Evolutionary conservation across 73 alveolate genomes (phyloP).

Genomic region (Paramecium octaurelia): DNA sequence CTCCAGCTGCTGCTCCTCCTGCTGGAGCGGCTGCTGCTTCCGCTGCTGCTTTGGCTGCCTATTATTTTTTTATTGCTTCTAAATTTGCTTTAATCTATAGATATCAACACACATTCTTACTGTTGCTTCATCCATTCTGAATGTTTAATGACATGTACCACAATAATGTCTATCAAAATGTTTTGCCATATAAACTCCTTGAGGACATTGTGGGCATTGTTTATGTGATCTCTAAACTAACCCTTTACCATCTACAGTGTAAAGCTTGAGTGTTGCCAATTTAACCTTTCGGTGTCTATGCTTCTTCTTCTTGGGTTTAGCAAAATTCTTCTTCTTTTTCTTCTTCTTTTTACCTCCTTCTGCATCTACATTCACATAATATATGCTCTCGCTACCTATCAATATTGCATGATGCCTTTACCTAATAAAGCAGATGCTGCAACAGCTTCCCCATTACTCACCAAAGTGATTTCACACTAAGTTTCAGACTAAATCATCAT

Average conservation of each 20-base stretch:
- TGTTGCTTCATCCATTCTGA: slow-evolving; percentile 58
- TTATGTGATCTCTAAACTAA: slow-evolving; percentile 79
- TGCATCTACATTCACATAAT: slow-evolving; percentile 39
- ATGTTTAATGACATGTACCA: slow-evolving; percentile 81
- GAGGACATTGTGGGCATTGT: slow-evolving; percentile 84
- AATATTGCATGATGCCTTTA: background rate
- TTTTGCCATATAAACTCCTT: slow-evolving; percentile 93
- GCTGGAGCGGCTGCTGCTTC: slow-evolving; percentile 29
- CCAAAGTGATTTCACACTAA: slow-evolving; percentile 24
- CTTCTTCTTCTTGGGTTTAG: slow-evolving; percentile 56
- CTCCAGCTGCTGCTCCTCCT: slow-evolving; percentile 53
- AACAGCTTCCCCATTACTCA: background rate
- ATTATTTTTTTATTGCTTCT: slow-evolving; percentile 36
- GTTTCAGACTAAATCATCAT: background rate
- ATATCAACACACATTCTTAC: background rate
- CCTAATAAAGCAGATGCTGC: slow-evolving; percentile 45
- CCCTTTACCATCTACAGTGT: slow-evolving; percentile 80
- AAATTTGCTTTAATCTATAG: slow-evolving; percentile 41
- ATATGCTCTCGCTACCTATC: background rate
- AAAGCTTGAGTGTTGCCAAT: slow-evolving; percentile 81
- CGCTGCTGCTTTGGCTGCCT: slow-evolving; percentile 45
- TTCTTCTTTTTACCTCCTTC: slow-evolving; percentile 55
- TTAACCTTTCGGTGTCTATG: slow-evolving; percentile 68
- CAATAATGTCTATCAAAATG: slow-evolving; percentile 93
- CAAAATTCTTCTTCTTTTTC: slow-evolving; percentile 57